Conservation (phyloP, 306 rosid species). For the Inga leiocalycina region DNA sequence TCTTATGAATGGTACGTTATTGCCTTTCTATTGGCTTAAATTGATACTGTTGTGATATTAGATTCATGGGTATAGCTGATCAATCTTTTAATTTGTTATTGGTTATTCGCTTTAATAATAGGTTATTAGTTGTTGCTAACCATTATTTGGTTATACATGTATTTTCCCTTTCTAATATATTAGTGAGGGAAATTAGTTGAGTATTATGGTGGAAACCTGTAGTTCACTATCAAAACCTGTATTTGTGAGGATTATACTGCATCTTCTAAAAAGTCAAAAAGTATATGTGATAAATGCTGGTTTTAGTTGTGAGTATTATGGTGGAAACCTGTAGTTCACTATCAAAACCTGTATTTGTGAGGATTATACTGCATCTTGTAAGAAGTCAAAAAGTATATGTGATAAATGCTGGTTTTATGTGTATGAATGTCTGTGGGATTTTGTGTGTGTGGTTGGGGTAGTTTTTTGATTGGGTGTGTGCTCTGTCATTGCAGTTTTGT, state of each 20-base stretch:
- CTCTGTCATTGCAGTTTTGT: neutral
- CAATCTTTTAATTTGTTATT: conserved; percentile 15
- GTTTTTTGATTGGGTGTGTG: neutral
- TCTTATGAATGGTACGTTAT: conserved; percentile 85
- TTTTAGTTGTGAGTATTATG: neutral
- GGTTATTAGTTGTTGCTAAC: neutral
- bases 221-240: neutral
- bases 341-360: no score
- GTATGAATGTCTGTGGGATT: neutral
- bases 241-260: no score
- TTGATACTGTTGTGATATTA: neutral
- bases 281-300: neutral
- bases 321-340: neutral
- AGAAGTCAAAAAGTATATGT: neutral
- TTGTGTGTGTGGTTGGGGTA: neutral
- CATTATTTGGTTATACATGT: neutral
- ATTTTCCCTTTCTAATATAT: neutral
- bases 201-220: neutral
- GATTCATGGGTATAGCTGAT: conserved; percentile 3
- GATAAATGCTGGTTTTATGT: neutral
- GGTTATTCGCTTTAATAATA: neutral
- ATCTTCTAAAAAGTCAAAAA: neutral
- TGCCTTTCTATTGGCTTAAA: conserved; percentile 24
- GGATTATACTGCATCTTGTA: no score
- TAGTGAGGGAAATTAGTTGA: neutral